Conservation (phyloP, 352 stramenopile species). For the Globisporangium splendens region DNA sequence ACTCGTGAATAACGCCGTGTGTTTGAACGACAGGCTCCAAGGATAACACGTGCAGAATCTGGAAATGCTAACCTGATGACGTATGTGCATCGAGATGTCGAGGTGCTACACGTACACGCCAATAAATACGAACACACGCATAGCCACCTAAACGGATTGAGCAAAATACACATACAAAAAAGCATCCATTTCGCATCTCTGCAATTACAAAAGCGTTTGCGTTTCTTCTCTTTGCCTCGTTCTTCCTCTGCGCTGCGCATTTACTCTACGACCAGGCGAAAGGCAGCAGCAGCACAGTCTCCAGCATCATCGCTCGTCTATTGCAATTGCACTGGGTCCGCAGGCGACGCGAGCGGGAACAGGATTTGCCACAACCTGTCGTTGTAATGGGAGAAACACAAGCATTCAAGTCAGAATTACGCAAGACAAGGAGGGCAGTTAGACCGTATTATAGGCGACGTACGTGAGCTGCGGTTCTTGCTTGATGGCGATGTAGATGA, state of each 20-base stretch:
- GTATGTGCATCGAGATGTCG: no score
- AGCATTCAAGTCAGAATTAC: background rate
- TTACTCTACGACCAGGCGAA: no score
- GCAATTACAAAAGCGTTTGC: no score
- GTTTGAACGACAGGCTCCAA: constrained; percentile 50
- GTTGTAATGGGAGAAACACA: constrained; percentile 5
- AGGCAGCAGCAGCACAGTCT: no score
- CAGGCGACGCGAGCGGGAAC: constrained; percentile 66
- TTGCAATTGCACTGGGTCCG: constrained; percentile 47
- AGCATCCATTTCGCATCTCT: no score
- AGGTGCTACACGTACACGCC: no score
- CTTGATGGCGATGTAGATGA: constrained; percentile 77
- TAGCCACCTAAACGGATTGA: no score
- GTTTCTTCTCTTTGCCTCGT: no score
- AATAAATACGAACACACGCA: no score
- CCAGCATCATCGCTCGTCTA: constrained; percentile 5
- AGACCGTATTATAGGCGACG: constrained; percentile 12
- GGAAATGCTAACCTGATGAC: constrained; percentile 49
- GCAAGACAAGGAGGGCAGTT: background rate
- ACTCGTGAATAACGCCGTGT: background rate
- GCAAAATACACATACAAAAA: no score
- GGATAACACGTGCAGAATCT: constrained; percentile 85
- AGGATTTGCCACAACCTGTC: constrained; percentile 65
- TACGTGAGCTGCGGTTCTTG: constrained; percentile 75
- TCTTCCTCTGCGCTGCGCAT: no score